phyloP scores from a whole-genome alignment of 129 eudicot species.

The Helianthus annuus region HanXRQr2.0-SUNRISE NC_035446.2:25895843-25896342 shows the following conservation, averaged over 20 bases:
- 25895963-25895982: neutral
- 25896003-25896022: conserved; percentile 1
- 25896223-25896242: conserved; percentile 48
- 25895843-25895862: too few species aligned
- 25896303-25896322: conserved; percentile 63
- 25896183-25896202: conserved; percentile 44
- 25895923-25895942: neutral
- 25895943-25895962: neutral
- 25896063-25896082: conserved; percentile 73
- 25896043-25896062: conserved; percentile 51
- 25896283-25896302: conserved; percentile 41
- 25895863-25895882: too few species aligned
- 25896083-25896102: conserved; percentile 54
- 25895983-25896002: neutral
- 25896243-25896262: conserved; percentile 36
- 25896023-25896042: neutral
- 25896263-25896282: conserved; percentile 41
- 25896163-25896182: conserved; percentile 39
- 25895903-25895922: neutral
- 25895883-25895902: too few species aligned
- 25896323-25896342: conserved; percentile 66
- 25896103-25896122: conserved; percentile 10
- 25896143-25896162: conserved; percentile 24
- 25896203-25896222: conserved; percentile 51
- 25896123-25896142: conserved; percentile 29